These are phyloP conservation scores for Nemania sp. DNA, from an alignment of 2,329 filamentous ascomycete species.

Conservation along the genomic window DNA sequence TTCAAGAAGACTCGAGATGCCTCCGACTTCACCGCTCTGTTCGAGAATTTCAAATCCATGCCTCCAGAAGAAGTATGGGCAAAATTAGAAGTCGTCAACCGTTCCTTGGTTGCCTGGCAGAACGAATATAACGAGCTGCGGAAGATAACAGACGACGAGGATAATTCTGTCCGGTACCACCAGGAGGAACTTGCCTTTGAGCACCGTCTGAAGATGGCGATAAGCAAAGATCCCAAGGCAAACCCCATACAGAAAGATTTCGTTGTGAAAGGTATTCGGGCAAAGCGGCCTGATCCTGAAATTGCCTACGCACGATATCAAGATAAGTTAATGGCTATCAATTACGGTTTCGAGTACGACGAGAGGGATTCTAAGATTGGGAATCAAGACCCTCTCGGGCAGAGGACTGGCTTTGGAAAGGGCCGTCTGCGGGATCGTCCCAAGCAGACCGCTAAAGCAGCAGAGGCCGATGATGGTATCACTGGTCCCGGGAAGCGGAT, in stretches of 20 bases:
- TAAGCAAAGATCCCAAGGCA: constrained; percentile 47
- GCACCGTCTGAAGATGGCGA: constrained; percentile 49
- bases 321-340: constrained; percentile 61
- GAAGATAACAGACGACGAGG: constrained; percentile 58
- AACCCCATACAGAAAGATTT: constrained; percentile 55
- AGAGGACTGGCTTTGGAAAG: constrained; percentile 59
- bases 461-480: constrained; percentile 52
- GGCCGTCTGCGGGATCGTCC: constrained; percentile 60
- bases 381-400: constrained; percentile 60
- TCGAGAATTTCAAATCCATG: constrained; percentile 56
- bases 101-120: constrained; percentile 55
- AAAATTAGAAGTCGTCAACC: constrained; percentile 49
- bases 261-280: constrained; percentile 56
- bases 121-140: constrained; percentile 56
- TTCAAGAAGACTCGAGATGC: constrained; percentile 57
- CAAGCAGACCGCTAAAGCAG: constrained; percentile 61
- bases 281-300: constrained; percentile 46
- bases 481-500: constrained; percentile 56
- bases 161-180: constrained; percentile 57
- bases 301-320: constrained; percentile 53
- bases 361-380: constrained; percentile 60
- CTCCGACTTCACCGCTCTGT: constrained; percentile 50
- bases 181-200: constrained; percentile 46
- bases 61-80: constrained; percentile 50
- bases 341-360: constrained; percentile 65